phyloP scores from a whole-genome alignment of 2,329 filamentous ascomycete genomes.

The Cordyceps tenuipes region DNA sequence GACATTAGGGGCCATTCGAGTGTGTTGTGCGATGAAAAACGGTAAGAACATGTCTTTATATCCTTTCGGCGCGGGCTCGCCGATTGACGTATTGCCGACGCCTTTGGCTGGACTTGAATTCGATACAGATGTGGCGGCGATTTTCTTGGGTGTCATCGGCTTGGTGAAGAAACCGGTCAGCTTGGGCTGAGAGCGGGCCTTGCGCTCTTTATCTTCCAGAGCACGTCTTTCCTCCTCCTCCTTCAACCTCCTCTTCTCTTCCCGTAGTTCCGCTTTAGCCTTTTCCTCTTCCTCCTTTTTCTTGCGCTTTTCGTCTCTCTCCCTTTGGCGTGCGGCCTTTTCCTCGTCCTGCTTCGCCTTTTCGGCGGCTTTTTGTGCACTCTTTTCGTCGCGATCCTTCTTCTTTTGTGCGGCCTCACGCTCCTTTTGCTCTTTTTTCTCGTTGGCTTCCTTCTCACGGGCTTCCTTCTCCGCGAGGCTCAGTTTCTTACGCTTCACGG shows the following conservation, averaged over 20 bases:
- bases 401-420: slow-evolving; percentile 27
- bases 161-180: slow-evolving; percentile 40
- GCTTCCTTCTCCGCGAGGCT: slow-evolving; percentile 33
- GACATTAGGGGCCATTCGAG: slow-evolving; percentile 55
- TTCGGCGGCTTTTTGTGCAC: slow-evolving; percentile 24
- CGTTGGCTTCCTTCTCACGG: slow-evolving; percentile 28
- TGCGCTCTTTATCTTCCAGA: slow-evolving; percentile 39
- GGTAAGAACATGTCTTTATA: slow-evolving; percentile 69
- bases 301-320: slow-evolving; percentile 32
- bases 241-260: slow-evolving; percentile 41
- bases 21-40: slow-evolving; percentile 70
- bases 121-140: slow-evolving; percentile 23
- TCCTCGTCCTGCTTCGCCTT: slow-evolving; percentile 33
- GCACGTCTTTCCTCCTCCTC: slow-evolving; percentile 37
- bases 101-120: slow-evolving; percentile 23
- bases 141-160: slow-evolving; percentile 35
- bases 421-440: slow-evolving; percentile 27
- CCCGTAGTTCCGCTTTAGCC: slow-evolving; percentile 32
- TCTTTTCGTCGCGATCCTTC: slow-evolving; percentile 24
- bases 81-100: slow-evolving; percentile 12
- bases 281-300: slow-evolving; percentile 35
- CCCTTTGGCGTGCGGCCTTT: slow-evolving; percentile 28
- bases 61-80: slow-evolving; percentile 26
- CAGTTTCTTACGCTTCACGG: slow-evolving; percentile 35
- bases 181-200: slow-evolving; percentile 38